A percentile compares a stretch with the other conserved stretches of the same genome.
Conservation (phyloP, 1,284 basidiomycete genomes). For the Inonotus obliquus region DNA sequence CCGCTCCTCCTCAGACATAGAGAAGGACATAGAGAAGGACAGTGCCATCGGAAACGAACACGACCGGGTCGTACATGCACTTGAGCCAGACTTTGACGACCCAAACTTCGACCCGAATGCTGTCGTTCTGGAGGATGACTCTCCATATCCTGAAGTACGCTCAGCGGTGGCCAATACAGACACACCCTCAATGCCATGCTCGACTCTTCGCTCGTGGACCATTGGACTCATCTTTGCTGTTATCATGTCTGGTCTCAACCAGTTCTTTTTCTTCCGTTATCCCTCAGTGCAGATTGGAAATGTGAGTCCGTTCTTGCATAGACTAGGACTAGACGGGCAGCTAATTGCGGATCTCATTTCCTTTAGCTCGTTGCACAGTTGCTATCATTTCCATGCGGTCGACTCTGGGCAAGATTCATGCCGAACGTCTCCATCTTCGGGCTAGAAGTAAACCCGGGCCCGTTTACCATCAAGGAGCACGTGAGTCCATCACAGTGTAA, state of each 20-base stretch:
- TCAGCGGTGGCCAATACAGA: constrained; percentile 33
- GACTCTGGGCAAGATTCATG: constrained; percentile 43
- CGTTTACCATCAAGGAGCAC: constrained; percentile 76
- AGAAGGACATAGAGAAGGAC: constrained; percentile 17
- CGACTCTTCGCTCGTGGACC: constrained; percentile 35
- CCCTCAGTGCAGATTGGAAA: constrained; percentile 41
- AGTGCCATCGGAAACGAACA: not conserved
- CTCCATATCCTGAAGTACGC: constrained; percentile 42
- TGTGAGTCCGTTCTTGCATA: constrained; percentile 32
- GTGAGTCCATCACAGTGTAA: constrained; percentile 22
- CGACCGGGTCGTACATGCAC: not conserved
- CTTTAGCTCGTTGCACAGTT: constrained; percentile 47
- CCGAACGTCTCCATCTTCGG: constrained; percentile 48
- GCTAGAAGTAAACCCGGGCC: constrained; percentile 60
- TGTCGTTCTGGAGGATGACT: constrained; percentile 38
- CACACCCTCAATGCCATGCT: constrained; percentile 29
- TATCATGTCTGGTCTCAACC: constrained; percentile 50
- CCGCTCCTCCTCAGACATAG: constrained; percentile 10
- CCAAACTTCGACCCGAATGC: constrained; percentile 27
- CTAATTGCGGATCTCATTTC: not conserved
- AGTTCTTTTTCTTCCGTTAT: constrained; percentile 53
- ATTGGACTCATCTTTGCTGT: constrained; percentile 48
- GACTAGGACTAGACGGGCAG: not conserved
- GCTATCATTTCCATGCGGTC: constrained; percentile 53
- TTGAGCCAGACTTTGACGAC: constrained; percentile 24